A percentile compares a stretch with the other conserved stretches of the same genome.
phyloP scores from a whole-genome alignment of 2,329 filamentous ascomycete genomes.

The Teratosphaeria viscida region DNA sequence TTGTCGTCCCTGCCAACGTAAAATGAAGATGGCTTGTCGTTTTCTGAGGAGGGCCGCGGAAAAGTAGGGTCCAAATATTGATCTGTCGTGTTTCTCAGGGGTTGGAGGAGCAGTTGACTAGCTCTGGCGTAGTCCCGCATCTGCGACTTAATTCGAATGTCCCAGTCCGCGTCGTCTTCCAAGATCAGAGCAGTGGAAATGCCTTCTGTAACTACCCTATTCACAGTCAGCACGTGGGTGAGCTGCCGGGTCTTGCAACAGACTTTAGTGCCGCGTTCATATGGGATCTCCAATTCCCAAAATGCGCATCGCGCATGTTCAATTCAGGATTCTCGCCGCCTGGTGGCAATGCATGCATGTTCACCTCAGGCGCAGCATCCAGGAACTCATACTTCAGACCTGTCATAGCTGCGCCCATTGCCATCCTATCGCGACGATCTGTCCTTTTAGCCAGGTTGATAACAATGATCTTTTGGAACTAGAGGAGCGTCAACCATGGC shows the following conservation, averaged over 20 bases:
- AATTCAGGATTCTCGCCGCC: constrained; percentile 12
- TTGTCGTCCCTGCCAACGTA: constrained; percentile 3
- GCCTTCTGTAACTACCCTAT: constrained; percentile 25
- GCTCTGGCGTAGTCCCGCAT: constrained; percentile 29
- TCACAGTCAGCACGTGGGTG: constrained; percentile 16
- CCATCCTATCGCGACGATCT: constrained; percentile 43
- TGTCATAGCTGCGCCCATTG: constrained; percentile 37
- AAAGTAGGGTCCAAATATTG: constrained; percentile 13
- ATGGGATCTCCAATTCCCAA: constrained; percentile 17
- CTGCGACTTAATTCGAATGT: constrained; percentile 32
- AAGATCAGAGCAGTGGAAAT: constrained; percentile 33
- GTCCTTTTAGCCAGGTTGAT: constrained; percentile 42
- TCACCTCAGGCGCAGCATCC: constrained; percentile 33
- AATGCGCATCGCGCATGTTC: constrained; percentile 11
- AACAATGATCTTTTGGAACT: constrained; percentile 45
- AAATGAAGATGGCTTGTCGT: constrained; percentile 6
- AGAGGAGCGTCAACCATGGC: not conserved
- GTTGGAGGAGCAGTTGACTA: constrained; percentile 27
- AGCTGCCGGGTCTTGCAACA: not conserved
- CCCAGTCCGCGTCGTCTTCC: constrained; percentile 38
- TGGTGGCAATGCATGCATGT: constrained; percentile 25
- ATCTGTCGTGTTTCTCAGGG: constrained; percentile 9
- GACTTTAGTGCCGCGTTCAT: constrained; percentile 17
- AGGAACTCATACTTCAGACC: constrained; percentile 38
- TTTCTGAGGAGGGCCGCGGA: constrained; percentile 4